Evolutionary conservation across 331 rosid species (phyloP).

Genomic region (Malus hybrid): DNA sequence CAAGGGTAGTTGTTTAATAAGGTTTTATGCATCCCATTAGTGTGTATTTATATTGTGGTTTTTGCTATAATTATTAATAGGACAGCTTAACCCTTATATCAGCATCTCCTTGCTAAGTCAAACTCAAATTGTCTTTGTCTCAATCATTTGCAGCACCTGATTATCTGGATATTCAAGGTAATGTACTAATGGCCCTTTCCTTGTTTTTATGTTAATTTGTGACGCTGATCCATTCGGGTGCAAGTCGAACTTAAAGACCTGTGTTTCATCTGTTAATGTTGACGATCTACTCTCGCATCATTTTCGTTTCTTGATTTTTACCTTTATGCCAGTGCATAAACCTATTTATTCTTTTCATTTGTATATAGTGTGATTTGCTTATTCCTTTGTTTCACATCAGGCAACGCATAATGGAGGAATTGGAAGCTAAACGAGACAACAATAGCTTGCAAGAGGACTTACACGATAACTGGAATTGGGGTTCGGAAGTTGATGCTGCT

Average conservation of each 20-base stretch:
- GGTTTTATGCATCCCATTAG: too few species aligned
- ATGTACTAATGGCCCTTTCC: not conserved
- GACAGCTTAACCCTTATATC: not conserved
- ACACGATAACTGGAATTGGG: too few species aligned
- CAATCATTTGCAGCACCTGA: not conserved
- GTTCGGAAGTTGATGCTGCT: not conserved
- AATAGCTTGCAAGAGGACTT: not conserved
- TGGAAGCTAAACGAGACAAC: not conserved
- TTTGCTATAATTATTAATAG: not conserved
- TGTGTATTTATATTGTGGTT: too few species aligned
- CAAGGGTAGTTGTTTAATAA: too few species aligned
- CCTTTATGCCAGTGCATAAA: too few species aligned
- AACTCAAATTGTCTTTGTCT: not conserved
- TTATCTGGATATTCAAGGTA: not conserved
- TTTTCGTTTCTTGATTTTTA: not conserved
- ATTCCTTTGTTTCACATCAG: not conserved
- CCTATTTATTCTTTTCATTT: too few species aligned
- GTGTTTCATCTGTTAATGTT: too few species aligned
- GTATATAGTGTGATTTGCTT: too few species aligned
- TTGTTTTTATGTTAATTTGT: not conserved
- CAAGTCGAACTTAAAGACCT: too few species aligned
- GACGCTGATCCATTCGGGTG: too few species aligned
- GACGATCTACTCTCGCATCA: too few species aligned
- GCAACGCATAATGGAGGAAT: constrained; percentile 6
- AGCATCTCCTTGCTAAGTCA: not conserved